A percentile compares a stretch with the other conserved stretches of the same genome.
phyloP scores from a whole-genome alignment of 371 early-diverging fungal species.

The Mortierella sp. region DNA sequence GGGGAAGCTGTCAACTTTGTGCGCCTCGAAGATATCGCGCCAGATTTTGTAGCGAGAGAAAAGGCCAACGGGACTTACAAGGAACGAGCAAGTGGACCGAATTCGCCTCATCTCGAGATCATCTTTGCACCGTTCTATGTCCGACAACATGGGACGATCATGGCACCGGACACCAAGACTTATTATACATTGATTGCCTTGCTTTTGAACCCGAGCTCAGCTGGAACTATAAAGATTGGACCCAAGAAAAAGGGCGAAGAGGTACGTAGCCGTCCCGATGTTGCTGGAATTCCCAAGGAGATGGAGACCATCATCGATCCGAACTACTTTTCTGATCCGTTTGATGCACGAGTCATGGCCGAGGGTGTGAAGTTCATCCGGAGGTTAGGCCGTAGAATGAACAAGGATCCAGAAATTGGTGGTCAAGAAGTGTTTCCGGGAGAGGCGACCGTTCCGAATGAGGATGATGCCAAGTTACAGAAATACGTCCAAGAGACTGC shows the following conservation, averaged over 20 bases:
- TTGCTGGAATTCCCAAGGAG: neutral
- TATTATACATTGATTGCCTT: slow-evolving; percentile 32
- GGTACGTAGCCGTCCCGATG: neutral
- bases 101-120: slow-evolving; percentile 47
- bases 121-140: slow-evolving; percentile 25
- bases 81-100: slow-evolving; percentile 48
- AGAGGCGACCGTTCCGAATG: slow-evolving; percentile 9
- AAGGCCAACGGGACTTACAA: slow-evolving; percentile 48
- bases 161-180: slow-evolving; percentile 25
- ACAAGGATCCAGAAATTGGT: slow-evolving; percentile 32
- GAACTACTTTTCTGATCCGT: slow-evolving; percentile 34
- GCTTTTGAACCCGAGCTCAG: slow-evolving; percentile 39
- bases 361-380: slow-evolving; percentile 34
- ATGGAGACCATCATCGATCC: slow-evolving; percentile 33
- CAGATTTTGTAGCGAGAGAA: slow-evolving; percentile 50
- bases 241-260: slow-evolving; percentile 5
- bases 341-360: slow-evolving; percentile 32
- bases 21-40: slow-evolving; percentile 44
- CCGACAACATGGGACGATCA: slow-evolving; percentile 18
- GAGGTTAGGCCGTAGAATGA: slow-evolving; percentile 17
- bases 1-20: slow-evolving; percentile 38
- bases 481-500: neutral
- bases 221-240: slow-evolving; percentile 26
- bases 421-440: slow-evolving; percentile 25
- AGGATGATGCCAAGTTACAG: slow-evolving; percentile 20